Conservation (phyloP, 176 grass and related monocot genomes). For the Lolium rigidum region DNA sequence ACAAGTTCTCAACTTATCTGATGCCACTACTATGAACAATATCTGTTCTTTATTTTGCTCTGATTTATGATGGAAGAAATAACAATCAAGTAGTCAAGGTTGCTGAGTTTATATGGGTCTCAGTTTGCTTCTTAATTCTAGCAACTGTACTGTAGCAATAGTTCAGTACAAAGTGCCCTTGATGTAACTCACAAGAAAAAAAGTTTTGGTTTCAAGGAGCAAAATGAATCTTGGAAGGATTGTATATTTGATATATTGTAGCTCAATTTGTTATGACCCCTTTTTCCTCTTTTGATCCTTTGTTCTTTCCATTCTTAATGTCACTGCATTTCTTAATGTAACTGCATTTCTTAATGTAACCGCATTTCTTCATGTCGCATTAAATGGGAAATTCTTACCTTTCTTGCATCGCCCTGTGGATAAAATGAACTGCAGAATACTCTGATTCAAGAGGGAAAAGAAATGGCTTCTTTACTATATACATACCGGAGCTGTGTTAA, state of each 20-base stretch:
- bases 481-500: slow-evolving; percentile 99
- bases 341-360: slow-evolving; percentile 29
- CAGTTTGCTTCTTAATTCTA: background rate
- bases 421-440: slow-evolving; percentile 68
- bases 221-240: background rate
- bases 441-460: slow-evolving; percentile 95
- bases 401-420: slow-evolving; percentile 31
- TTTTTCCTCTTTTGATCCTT: slow-evolving; percentile 19
- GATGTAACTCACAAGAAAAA: background rate
- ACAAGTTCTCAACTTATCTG: background rate
- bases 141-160: slow-evolving; percentile 13
- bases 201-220: slow-evolving; percentile 19
- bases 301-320: slow-evolving; percentile 4
- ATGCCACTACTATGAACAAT: background rate
- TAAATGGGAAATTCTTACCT: slow-evolving; percentile 32
- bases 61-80: background rate
- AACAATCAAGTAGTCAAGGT: background rate
- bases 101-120: slow-evolving; percentile 14
- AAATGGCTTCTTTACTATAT: slow-evolving; percentile 97
- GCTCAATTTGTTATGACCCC: background rate
- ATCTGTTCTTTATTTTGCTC: slow-evolving; percentile 1
- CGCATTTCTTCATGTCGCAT: slow-evolving; percentile 7
- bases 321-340: slow-evolving; percentile 29
- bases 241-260: slow-evolving; percentile 14
- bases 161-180: slow-evolving; percentile 21